Conservation (phyloP, 2,329 filamentous ascomycete genomes). For the Stemphylium vesicarium region DNA sequence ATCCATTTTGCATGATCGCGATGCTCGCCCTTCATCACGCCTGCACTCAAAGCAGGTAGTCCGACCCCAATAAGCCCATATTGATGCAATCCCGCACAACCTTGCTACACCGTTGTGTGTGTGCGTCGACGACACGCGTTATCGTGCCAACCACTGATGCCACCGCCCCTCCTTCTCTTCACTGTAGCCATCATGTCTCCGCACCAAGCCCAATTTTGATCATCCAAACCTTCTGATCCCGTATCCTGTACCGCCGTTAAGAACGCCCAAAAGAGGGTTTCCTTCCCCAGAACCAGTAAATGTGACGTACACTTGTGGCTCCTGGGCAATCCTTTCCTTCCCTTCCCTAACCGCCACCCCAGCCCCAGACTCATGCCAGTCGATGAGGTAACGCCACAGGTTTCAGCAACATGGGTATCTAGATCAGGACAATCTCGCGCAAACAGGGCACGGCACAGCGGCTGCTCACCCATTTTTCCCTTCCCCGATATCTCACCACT, state of each 20-base stretch:
- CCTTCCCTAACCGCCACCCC: not conserved
- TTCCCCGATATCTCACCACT: conserved; percentile 7
- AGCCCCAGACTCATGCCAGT: not conserved
- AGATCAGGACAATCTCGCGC: not conserved
- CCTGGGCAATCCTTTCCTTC: not conserved
- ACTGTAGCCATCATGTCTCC: conserved; percentile 5
- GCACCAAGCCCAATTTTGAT: conserved; percentile 2
- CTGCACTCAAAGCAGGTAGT: not conserved
- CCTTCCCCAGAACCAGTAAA: not conserved
- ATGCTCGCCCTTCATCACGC: not conserved
- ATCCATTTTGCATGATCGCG: conserved; percentile 3
- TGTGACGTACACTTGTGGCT: conserved; percentile 18
- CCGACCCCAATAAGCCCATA: conserved; percentile 7
- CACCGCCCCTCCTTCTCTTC: conserved; percentile 12
- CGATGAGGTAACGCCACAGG: conserved; percentile 12
- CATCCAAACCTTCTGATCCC: not conserved
- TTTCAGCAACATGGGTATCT: not conserved
- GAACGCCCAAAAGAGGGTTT: not conserved
- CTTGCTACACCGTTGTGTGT: no score
- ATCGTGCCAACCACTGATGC: conserved; percentile 15
- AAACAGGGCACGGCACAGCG: conserved; percentile 6
- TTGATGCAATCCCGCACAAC: not conserved
- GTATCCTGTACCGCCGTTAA: not conserved
- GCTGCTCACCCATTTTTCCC: not conserved
- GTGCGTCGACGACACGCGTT: not conserved